These are phyloP conservation scores for Tuber borchii DNA, from an alignment of 495 filamentous ascomycete species.

Conservation along the genomic window DNA sequence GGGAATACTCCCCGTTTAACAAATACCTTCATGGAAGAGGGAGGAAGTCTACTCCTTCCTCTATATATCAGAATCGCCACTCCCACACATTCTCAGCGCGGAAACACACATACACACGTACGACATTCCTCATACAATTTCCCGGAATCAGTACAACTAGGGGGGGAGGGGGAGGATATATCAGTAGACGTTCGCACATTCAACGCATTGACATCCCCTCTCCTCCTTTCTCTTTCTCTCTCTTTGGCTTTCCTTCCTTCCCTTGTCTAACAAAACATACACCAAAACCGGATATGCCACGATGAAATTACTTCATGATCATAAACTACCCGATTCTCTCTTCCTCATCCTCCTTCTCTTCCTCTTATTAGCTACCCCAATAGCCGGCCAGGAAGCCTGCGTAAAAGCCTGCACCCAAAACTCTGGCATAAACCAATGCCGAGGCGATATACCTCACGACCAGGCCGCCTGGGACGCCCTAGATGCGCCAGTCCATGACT, in stretches of 20 bases:
- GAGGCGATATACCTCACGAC: constrained; percentile 24
- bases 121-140: not conserved
- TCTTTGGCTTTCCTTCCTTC: not conserved
- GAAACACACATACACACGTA: not conserved
- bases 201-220: not conserved
- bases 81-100: not conserved
- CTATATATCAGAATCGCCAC: not conserved
- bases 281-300: not conserved
- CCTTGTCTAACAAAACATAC: not conserved
- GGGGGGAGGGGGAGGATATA: not conserved
- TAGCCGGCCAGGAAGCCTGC: constrained; percentile 23
- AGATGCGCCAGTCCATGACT: constrained; percentile 2
- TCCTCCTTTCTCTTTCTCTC: not conserved
- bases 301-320: not conserved
- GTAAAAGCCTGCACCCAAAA: constrained; percentile 21
- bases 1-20: not conserved
- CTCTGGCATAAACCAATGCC: constrained; percentile 27
- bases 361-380: not conserved
- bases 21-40: not conserved
- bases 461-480: constrained; percentile 18
- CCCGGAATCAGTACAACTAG: not conserved
- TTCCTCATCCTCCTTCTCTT: not conserved
- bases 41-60: not conserved
- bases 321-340: not conserved
- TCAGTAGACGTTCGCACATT: not conserved